Conservation (phyloP, 2,329 filamentous ascomycete species). For the Aspergillus hiratsukae region DNA sequence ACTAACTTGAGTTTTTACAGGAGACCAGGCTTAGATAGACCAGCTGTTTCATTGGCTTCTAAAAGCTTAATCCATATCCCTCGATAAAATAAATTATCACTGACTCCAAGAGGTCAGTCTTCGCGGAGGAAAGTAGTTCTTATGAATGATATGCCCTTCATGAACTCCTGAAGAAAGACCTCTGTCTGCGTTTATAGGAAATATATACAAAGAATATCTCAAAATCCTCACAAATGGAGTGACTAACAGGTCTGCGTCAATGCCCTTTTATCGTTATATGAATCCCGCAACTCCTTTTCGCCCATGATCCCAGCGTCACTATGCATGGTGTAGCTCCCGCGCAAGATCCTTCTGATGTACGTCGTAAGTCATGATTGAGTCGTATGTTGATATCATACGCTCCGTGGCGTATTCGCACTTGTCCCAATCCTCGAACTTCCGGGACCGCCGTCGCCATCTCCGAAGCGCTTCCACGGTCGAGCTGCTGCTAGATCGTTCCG, state of each 20-base stretch:
- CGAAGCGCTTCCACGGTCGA: slow-evolving; percentile 11
- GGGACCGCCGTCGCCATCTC: slow-evolving; percentile 12
- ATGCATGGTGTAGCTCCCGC: not conserved
- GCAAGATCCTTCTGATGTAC: not conserved
- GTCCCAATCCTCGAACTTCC: slow-evolving; percentile 19
- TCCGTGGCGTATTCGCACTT: slow-evolving; percentile 15
- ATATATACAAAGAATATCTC: too few species aligned
- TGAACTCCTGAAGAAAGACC: too few species aligned
- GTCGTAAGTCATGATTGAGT: not conserved
- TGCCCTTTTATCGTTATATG: not conserved
- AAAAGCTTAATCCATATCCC: too few species aligned
- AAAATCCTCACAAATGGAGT: too few species aligned
- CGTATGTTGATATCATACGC: slow-evolving; percentile 8
- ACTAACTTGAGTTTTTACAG: too few species aligned
- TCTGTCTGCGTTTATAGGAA: too few species aligned
- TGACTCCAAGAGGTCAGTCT: too few species aligned
- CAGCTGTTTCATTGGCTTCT: too few species aligned
- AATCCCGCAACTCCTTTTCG: not conserved
- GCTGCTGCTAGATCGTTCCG: slow-evolving; percentile 9
- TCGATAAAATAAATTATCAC: too few species aligned
- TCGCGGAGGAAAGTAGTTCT: too few species aligned
- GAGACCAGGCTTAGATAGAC: too few species aligned
- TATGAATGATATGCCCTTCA: too few species aligned
- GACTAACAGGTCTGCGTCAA: not conserved
- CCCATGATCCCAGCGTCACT: not conserved